Evolutionary conservation across 2,329 filamentous ascomycete genomes (phyloP).

Genomic region (Colletotrichum aenigma): DNA sequence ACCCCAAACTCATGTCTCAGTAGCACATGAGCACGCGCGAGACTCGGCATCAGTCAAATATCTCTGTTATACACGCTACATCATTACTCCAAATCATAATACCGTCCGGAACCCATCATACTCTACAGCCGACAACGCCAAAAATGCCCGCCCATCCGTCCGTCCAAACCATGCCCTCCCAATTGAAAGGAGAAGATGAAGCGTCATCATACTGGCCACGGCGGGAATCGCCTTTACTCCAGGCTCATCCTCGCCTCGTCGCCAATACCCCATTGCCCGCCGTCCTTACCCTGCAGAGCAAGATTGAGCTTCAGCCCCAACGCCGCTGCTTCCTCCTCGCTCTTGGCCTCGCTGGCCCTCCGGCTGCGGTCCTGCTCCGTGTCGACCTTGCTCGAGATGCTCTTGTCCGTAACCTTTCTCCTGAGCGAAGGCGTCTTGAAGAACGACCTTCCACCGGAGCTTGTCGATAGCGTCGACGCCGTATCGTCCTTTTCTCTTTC

Average conservation of each 20-base stretch:
- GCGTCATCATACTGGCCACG: not conserved
- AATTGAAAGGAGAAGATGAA: not conserved
- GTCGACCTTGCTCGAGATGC: slow-evolving; percentile 26
- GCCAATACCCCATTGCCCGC: slow-evolving; percentile 75
- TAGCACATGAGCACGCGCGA: not conserved
- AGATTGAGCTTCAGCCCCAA: slow-evolving; percentile 52
- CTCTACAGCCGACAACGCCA: slow-evolving; percentile 12
- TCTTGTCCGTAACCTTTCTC: slow-evolving; percentile 39
- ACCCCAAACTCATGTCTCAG: not conserved
- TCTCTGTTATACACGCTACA: not conserved
- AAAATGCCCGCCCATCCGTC: not conserved
- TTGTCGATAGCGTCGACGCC: slow-evolving; percentile 51
- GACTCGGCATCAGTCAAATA: not conserved
- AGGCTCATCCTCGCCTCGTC: slow-evolving; percentile 86
- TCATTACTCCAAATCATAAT: slow-evolving; percentile 1
- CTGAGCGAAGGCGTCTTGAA: slow-evolving; percentile 46
- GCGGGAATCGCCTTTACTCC: slow-evolving; percentile 53
- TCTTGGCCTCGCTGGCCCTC: slow-evolving; percentile 45
- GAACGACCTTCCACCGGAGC: slow-evolving; percentile 44
- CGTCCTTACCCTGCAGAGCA: slow-evolving; percentile 60
- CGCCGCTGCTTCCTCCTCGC: slow-evolving; percentile 46
- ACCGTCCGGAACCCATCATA: not conserved
- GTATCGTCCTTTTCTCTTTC: slow-evolving; percentile 41
- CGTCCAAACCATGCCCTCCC: not conserved
- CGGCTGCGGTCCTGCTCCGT: slow-evolving; percentile 35